Conservation (phyloP, 371 early-diverging fungal species). For the Actinomortierella wolfii region DNA sequence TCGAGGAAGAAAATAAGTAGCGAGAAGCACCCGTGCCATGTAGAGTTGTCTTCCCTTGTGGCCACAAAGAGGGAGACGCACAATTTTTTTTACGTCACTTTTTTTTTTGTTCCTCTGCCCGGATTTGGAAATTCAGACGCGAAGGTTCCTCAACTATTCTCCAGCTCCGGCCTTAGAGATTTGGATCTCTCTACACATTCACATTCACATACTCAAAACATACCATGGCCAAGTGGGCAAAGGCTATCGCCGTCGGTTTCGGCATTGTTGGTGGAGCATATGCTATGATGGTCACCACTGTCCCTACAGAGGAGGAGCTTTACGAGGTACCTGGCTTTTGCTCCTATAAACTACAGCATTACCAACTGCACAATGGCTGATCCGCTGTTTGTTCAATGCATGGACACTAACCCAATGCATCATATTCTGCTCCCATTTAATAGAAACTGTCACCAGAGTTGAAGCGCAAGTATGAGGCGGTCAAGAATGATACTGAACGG, state of each 20-base stretch:
- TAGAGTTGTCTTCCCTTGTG: too few species aligned
- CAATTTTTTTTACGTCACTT: neutral
- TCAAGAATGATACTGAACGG: slow-evolving; percentile 41
- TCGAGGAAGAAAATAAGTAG: neutral
- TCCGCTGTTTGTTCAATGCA: too few species aligned
- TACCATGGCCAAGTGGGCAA: slow-evolving; percentile 42
- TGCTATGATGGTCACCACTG: slow-evolving; percentile 44
- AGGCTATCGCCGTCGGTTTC: slow-evolving; percentile 42
- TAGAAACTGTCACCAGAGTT: slow-evolving; percentile 46
- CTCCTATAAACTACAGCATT: too few species aligned
- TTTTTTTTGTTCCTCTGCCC: too few species aligned
- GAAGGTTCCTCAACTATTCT: too few species aligned
- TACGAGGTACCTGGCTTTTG: slow-evolving; percentile 31
- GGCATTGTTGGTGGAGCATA: slow-evolving; percentile 47
- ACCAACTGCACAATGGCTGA: too few species aligned
- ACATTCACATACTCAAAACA: neutral
- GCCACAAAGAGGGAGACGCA: neutral
- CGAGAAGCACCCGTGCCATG: neutral
- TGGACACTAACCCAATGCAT: too few species aligned
- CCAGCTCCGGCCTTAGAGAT: too few species aligned
- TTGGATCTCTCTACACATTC: too few species aligned
- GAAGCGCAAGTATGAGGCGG: slow-evolving; percentile 36
- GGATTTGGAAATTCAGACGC: neutral
- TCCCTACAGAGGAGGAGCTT: slow-evolving; percentile 47
- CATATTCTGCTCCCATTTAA: neutral